phyloP scores from a whole-genome alignment of 441 rosid species.

The Corymbia calophylla region DNA sequence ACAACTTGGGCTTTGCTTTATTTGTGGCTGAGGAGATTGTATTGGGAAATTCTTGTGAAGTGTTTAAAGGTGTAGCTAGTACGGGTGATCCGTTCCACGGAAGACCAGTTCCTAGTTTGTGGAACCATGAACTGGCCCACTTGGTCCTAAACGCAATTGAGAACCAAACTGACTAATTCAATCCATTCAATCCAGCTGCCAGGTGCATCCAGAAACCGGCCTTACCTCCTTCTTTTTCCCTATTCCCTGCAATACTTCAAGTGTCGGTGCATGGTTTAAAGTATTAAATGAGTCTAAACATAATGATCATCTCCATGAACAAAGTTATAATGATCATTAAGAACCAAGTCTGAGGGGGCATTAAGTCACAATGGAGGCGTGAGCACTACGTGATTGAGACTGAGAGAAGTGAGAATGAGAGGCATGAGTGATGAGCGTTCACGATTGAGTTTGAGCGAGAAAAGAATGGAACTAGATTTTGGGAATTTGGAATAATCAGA shows the following conservation, averaged over 20 bases:
- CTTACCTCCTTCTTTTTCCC: too few species aligned
- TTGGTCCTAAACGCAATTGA: accelerated
- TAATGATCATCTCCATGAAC: not conserved
- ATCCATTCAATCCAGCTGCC: too few species aligned
- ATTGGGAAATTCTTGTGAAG: not conserved
- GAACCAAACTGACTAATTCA: too few species aligned
- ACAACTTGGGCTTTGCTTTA: not conserved
- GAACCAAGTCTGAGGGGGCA: too few species aligned
- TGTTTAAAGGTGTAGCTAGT: too few species aligned
- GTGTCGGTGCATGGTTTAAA: not conserved
- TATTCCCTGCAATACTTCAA: not conserved
- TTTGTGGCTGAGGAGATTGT: not conserved
- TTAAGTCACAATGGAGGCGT: not conserved
- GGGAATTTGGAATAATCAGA: not conserved
- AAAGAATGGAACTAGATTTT: not conserved
- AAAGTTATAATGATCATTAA: too few species aligned
- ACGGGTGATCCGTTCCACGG: accelerated
- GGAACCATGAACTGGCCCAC: too few species aligned
- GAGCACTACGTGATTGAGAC: accelerated
- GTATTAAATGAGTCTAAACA: accelerated
- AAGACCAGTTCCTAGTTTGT: too few species aligned
- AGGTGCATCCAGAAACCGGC: accelerated
- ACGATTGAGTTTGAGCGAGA: accelerated
- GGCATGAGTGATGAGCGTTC: accelerated
- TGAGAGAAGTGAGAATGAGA: not conserved